Conservation (phyloP, 208 protist species). For the Crithidia expoeki region DNA sequence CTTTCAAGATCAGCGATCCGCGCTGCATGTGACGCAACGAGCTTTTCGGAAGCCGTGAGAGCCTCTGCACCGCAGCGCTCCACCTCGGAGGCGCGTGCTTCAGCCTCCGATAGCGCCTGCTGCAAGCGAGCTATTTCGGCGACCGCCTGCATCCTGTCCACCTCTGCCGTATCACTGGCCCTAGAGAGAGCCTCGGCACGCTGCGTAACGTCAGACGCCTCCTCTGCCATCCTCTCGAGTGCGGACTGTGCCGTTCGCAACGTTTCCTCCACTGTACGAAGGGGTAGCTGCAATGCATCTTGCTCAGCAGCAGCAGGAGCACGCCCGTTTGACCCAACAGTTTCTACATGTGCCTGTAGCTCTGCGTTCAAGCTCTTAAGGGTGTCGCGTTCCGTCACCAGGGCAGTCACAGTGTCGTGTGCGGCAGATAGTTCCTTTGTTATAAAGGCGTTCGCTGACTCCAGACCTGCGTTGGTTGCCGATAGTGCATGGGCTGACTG, state of each 20-base stretch:
- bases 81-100: not conserved
- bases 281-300: not conserved
- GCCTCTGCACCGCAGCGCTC: not conserved
- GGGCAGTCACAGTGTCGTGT: not conserved
- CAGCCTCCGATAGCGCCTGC: conserved; percentile 12
- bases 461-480: not conserved
- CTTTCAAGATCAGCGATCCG: conserved; percentile 17
- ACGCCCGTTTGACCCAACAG: no score
- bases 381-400: not conserved
- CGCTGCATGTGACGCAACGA: conserved; percentile 16
- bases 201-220: not conserved
- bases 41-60: conserved; percentile 2
- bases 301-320: conserved; percentile 1
- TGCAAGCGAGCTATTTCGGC: conserved; percentile 17
- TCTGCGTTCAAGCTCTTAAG: not conserved
- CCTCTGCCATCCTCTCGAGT: conserved; percentile 8
- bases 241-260: not conserved
- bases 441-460: not conserved
- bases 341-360: not conserved
- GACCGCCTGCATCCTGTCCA: not conserved
- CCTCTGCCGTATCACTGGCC: not conserved
- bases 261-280: conserved; percentile 1
- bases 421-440: not conserved
- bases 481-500: not conserved
- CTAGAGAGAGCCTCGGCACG: not conserved